Conservation (phyloP, 2,329 filamentous ascomycete genomes). For the Aspergillus sp. region DNA sequence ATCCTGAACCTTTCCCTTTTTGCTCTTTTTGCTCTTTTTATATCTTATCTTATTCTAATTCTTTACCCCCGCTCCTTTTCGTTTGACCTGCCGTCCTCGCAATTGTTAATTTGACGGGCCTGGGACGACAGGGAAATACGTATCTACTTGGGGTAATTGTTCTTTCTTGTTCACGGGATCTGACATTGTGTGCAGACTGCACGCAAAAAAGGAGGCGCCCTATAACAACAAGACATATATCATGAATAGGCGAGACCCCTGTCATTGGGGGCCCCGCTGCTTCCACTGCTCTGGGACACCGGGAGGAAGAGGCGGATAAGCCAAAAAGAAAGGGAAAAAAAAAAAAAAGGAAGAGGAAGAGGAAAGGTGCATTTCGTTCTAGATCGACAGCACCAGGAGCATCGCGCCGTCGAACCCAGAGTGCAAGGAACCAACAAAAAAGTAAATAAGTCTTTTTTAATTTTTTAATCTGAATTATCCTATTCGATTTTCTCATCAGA, state of each 20-base stretch:
- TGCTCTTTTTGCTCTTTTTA: constrained; percentile 1
- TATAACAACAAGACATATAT: constrained; percentile 1
- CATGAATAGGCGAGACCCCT: constrained; percentile 21
- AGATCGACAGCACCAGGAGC: constrained; percentile 24
- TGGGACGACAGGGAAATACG: not conserved
- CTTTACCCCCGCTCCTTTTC: not conserved
- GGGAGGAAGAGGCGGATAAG: constrained; percentile 13
- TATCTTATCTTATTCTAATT: not conserved
- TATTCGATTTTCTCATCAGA: constrained; percentile 4
- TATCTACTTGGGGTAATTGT: not conserved
- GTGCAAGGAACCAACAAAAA: constrained; percentile 12
- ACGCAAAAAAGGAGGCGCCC: constrained; percentile 11
- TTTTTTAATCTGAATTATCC: constrained; percentile 1
- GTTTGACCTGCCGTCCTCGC: not conserved
- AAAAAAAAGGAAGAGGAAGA: not conserved
- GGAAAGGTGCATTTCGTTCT: constrained; percentile 21
- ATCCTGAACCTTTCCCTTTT: constrained; percentile 7
- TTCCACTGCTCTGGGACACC: constrained; percentile 28
- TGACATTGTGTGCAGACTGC: not conserved
- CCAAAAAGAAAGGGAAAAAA: too few species aligned
- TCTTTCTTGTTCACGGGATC: not conserved
- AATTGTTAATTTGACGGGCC: not conserved
- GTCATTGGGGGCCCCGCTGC: constrained; percentile 21
- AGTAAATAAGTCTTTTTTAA: constrained; percentile 9
- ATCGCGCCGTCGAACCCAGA: not conserved